A percentile compares a stretch with the other conserved stretches of the same genome.
Evolutionary conservation across 1,284 basidiomycete genomes (phyloP).

Genomic region (Puccinia hordei): DNA sequence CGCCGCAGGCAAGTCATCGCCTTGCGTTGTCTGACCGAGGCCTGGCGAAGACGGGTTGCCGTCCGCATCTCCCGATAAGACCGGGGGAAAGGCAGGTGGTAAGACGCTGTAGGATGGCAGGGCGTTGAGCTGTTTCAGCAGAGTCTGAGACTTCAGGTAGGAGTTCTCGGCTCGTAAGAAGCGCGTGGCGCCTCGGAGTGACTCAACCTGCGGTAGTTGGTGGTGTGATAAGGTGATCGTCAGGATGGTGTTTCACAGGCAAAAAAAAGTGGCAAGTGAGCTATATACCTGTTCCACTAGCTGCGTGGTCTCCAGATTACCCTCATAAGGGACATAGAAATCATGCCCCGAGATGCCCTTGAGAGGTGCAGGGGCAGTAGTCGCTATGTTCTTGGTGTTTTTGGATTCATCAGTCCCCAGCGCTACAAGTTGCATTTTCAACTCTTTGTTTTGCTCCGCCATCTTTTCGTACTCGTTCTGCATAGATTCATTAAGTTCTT

Average conservation of each 20-base stretch:
- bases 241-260: constrained; percentile 34
- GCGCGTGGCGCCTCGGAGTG: constrained; percentile 81
- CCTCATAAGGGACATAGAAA: constrained; percentile 70
- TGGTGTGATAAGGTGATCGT: constrained; percentile 39
- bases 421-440: not conserved
- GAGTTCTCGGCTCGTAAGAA: constrained; percentile 89
- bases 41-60: not conserved
- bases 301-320: constrained; percentile 78
- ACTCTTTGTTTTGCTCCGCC: constrained; percentile 61
- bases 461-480: constrained; percentile 83
- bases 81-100: constrained; percentile 57
- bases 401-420: constrained; percentile 20
- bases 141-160: constrained; percentile 82
- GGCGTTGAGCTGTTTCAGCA: constrained; percentile 76
- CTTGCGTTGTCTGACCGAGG: not conserved
- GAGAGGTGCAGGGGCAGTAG: constrained; percentile 21
- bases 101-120: constrained; percentile 67
- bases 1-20: not conserved
- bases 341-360: constrained; percentile 55
- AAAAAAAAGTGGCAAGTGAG: constrained; percentile 48
- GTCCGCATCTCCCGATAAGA: constrained; percentile 32
- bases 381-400: constrained; percentile 48
- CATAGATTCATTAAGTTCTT: constrained; percentile 85
- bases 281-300: constrained; percentile 73
- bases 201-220: constrained; percentile 70